Base-by-base conservation (phyloP, 2,329 filamentous ascomycete species). In the Neofusicoccum ribis region DNA sequence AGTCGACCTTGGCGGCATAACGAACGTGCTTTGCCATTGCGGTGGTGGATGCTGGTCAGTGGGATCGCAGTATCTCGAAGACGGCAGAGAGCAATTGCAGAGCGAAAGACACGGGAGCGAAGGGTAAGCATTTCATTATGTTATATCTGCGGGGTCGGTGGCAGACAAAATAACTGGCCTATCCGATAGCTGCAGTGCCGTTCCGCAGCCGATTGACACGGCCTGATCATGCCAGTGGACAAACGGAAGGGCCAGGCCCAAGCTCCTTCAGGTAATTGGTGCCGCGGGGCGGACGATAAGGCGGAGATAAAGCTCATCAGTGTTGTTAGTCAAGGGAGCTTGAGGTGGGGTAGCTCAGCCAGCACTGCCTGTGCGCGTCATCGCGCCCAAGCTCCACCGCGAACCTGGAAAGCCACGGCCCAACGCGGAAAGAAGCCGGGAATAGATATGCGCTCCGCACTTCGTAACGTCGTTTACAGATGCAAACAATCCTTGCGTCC, bases 1-100 rank as follows among this genome's bases (percentile, higher is more conserved):
- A 80, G 72, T 89, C 88, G 49, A 94, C 89, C 74, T 89, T 90
- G 64, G 90, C 85, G 17, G 88, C 89, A 41, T 88, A 91, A 65
- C 91, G 87, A 69, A 94, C 88, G 44, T 79, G 85, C 71, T 81
- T 79, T 54, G 80, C 79, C 83, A 85, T 86, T 37, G 44, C 14
- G 12, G 46, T 5, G 6, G 47, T 49, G 43, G 12, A 41, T 70
- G 67, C 23, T 39, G 5, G 27, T 15, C n/a, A 20, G 23, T 23
- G 12, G 41, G 62, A 36, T 27, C 34, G 54, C 15, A 5, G 36
- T 59, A 44, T 44, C 31, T 12, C 27, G n/a, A 31, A 12, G 31
- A 20, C 5, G 31, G 6, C 46, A 5, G 41, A 20, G 31, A n/a
- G 46, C 34, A 58, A 52, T 11, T 36, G 43, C n/a, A 37, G 47